A percentile compares a stretch with the other conserved stretches of the same genome.
Conservation (phyloP, 2,329 filamentous ascomycete genomes). For the Didymella sp. region DNA sequence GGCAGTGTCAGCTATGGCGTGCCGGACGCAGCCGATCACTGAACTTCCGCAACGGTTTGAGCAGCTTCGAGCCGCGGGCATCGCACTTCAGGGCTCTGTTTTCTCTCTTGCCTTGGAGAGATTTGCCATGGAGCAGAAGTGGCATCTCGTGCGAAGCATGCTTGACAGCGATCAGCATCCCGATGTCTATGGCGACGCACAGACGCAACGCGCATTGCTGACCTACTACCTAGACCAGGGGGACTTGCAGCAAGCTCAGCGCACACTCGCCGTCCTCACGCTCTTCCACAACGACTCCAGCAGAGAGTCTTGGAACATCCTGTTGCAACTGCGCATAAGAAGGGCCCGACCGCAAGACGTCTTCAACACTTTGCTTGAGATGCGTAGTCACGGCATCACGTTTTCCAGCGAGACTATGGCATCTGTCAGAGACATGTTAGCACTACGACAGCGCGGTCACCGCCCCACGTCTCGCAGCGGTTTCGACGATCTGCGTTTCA, state of each 20-base stretch:
- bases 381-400: slow-evolving; percentile 55
- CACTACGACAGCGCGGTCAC: slow-evolving; percentile 48
- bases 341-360: slow-evolving; percentile 34
- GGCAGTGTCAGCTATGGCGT: slow-evolving; percentile 77
- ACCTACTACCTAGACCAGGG: slow-evolving; percentile 58
- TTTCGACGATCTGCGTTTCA: slow-evolving; percentile 53
- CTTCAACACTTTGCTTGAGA: slow-evolving; percentile 55
- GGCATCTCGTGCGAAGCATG: slow-evolving; percentile 59
- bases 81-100: slow-evolving; percentile 66
- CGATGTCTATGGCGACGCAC: slow-evolving; percentile 64
- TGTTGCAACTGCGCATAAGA: slow-evolving; percentile 53
- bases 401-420: slow-evolving; percentile 54
- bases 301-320: slow-evolving; percentile 56
- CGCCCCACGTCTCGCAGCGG: slow-evolving; percentile 31
- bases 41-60: slow-evolving; percentile 66
- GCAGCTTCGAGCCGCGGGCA: slow-evolving; percentile 66
- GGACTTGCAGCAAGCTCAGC: slow-evolving; percentile 61
- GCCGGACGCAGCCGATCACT: slow-evolving; percentile 65
- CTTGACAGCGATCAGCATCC: slow-evolving; percentile 69
- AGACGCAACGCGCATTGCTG: slow-evolving; percentile 63
- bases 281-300: slow-evolving; percentile 49
- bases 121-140: slow-evolving; percentile 66
- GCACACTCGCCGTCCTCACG: slow-evolving; percentile 63
- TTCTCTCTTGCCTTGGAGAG: slow-evolving; percentile 72
- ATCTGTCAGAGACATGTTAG: slow-evolving; percentile 52